Percentiles rank a stretch among this genome's conserved stretches.
Conservation (phyloP, 1,284 basidiomycete genomes). For the Cutaneotrichosporon cavernicola region DNA sequence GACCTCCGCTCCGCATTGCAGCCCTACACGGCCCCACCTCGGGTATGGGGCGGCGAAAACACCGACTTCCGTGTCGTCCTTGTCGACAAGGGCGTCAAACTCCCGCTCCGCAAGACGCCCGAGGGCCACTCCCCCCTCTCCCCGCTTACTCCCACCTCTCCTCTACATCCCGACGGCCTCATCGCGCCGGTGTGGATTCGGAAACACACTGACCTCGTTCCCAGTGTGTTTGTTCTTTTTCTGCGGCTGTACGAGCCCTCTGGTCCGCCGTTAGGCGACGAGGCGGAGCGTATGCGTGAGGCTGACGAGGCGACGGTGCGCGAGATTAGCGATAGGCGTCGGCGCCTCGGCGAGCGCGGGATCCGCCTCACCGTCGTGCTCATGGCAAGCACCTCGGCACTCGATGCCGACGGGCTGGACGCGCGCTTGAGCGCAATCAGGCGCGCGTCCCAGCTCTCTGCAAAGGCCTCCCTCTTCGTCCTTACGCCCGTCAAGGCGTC, state of each 20-base stretch:
- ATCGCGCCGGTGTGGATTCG: conserved; percentile 96
- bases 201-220: conserved; percentile 87
- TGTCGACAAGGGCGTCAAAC: conserved; percentile 75
- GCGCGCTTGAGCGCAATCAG: conserved; percentile 78
- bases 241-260: conserved; percentile 69
- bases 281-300: conserved; percentile 59
- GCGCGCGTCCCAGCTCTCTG: conserved; percentile 81
- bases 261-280: conserved; percentile 25
- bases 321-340: conserved; percentile 76
- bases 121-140: conserved; percentile 77
- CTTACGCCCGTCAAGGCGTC: conserved; percentile 79
- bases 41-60: conserved; percentile 50
- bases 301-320: conserved; percentile 72
- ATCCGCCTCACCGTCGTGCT: conserved; percentile 94
- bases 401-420: conserved; percentile 81
- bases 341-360: conserved; percentile 73
- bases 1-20: conserved; percentile 61
- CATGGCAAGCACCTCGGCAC: conserved; percentile 77
- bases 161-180: conserved; percentile 87
- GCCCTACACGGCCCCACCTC: conserved; percentile 60
- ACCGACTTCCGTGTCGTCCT: conserved; percentile 75
- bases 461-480: conserved; percentile 88
- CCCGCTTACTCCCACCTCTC: conserved; percentile 80
- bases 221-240: conserved; percentile 89
- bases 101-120: conserved; percentile 77